Evolutionary conservation across 805 yeast species (phyloP), one percentile per base, ranked within the genome.

Genomic region (Starmerella davenportii): DNA sequence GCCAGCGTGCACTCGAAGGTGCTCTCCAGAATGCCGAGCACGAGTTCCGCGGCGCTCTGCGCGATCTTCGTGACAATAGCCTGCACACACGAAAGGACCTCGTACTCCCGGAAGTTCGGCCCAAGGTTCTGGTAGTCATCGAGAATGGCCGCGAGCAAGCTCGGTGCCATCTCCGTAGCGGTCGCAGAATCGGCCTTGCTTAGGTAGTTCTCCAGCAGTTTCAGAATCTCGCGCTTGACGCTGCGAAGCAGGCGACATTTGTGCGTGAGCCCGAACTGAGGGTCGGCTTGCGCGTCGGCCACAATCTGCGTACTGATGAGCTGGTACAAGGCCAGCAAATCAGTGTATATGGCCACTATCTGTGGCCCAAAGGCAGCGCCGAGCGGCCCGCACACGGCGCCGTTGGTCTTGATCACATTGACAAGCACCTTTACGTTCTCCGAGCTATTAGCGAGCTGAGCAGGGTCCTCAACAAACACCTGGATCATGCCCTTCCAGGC

Each of bases 51-150:
- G 42, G 87, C 81, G 66, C 76, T 61, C 45, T 70, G 78, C 11
- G 95, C 95, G 42, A 84, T 92, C 54, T 82, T 78, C 21, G 73
- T 65, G 21, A 90, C 93, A 40, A 90, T 70, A 1, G 94, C 81
- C 7, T 93, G 74, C 73, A 90, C 76, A 68, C 96, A 85, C 60
- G 79, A 81, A 58, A 90, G 68, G 4, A 90, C 98, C 61, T 90
- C 98, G 5, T 95, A 94, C 62, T 90, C 98, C 56, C 96, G 76
- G 8, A 95, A 95, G 62, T 84, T 93, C 3, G 96, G 93, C 25
- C 84, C 93, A 53, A 80, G 80, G 15, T 73, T 63, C 52, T 72
- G 73, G 62, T 90, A 90, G 58, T 90, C 99, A 44, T 79, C 92
- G 46, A 90, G 68, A 14, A 82, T 85, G 0, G 95, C 81, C 34